Evolutionary conservation across 345 rosid genomes (phyloP).

Genomic region (Noccaea caerulescens): DNA sequence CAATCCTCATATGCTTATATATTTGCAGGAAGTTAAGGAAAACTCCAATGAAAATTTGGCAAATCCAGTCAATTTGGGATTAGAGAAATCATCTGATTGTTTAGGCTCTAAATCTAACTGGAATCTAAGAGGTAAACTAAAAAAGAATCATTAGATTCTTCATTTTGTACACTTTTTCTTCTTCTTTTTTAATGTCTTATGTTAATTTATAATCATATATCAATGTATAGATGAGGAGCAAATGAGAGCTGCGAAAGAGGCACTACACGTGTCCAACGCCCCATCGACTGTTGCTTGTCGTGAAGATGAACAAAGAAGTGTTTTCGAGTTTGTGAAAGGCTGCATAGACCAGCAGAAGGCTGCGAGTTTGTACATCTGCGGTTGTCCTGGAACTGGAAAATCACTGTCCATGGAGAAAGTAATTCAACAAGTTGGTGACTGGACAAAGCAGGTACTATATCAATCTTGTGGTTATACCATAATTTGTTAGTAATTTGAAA

Average conservation of each 20-base stretch:
- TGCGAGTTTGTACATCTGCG: conserved; percentile 75
- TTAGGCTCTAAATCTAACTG: conserved; percentile 46
- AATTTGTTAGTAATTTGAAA: not conserved
- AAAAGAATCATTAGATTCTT: not conserved
- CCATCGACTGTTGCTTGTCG: conserved; percentile 67
- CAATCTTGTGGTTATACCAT: not conserved
- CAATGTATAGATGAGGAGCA: conserved; percentile 56
- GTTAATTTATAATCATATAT: not conserved
- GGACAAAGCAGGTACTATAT: conserved; percentile 60
- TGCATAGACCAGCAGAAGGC: conserved; percentile 60
- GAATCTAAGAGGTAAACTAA: conserved; percentile 63
- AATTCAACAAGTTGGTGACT: conserved; percentile 52
- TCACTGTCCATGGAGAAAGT: conserved; percentile 74
- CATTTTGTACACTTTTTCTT: not conserved
- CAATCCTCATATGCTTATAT: not conserved
- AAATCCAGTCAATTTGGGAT: conserved; percentile 23
- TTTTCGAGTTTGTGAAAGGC: conserved; percentile 66
- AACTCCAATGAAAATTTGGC: conserved; percentile 25
- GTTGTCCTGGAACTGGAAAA: conserved; percentile 91
- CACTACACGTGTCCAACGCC: conserved; percentile 71
- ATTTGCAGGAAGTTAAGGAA: conserved; percentile 40
- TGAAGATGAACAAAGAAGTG: conserved; percentile 62
- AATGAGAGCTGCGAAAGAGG: conserved; percentile 63
- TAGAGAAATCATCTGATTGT: conserved; percentile 32
- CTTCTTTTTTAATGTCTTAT: not conserved